Base-by-base conservation (phyloP, 345 rosid genomes). In the Toxicodendron radicans region DNA sequence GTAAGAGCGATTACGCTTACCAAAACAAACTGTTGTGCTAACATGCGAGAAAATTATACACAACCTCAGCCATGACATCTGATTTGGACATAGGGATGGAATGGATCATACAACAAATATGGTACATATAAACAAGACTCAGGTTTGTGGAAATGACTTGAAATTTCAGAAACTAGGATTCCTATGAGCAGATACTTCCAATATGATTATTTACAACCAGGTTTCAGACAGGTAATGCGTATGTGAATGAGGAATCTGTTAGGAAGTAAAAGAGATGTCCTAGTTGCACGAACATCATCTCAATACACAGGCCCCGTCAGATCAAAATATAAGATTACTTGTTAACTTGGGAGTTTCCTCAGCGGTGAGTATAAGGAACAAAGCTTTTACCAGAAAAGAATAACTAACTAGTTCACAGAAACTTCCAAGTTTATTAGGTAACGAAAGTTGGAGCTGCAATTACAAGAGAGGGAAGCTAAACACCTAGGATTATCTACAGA, bases 391-490 rank as follows among this genome's bases (percentile, higher is more conserved):
- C 14, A 18, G 35, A 66, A 53, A 75, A 67, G 66, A 24, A 75
- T 20, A 58, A 12, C 57, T 13, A 58, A 66, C 9, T 38, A 62
- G 21, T 30, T 66, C 71, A 11, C 18, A 64, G 59, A 20, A 64
- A 32, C 17, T 41, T 16, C 68, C 68, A 65, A n/a, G 46, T 52
- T 33, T 33, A 65, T 54, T 18, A 6, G 43, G 24, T 49, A 58
- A 7, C 11, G n/a, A 64, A 32, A 13, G 35, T 16, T 54, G 49
- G 58, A 71, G 21, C 61, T 57, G 52, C 75, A 24, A 48, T 73
- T 46, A 16, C 57, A 43, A 62, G 24, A 64, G 66, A 48, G 1
- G 33, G 32, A 11, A 35, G 9, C 67, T n/a, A 72, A 46, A 61
- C 33, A 62, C 49, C 48, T 52, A 33, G 32, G 27, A 18, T 58